Evolutionary conservation across 148 eudicot genomes (phyloP).

Genomic region (Rhododendron kiyosumense): DNA sequence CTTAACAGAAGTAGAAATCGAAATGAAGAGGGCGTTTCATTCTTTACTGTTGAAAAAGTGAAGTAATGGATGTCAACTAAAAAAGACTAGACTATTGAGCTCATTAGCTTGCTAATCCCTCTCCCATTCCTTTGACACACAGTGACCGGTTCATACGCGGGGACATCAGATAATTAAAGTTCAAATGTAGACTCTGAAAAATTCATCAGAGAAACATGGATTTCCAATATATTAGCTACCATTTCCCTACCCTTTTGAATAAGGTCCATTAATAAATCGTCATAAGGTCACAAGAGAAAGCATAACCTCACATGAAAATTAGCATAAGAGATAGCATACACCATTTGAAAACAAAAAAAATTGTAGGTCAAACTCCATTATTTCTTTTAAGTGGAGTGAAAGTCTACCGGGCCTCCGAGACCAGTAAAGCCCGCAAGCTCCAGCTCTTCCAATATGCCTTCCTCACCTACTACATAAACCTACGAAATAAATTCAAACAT

Average conservation of each 20-base stretch:
- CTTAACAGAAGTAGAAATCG: not conserved
- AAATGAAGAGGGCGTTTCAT: not conserved
- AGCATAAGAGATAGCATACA: not conserved
- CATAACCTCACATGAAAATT: not conserved
- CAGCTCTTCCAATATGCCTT: slow-evolving; percentile 86
- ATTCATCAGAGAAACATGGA: not conserved
- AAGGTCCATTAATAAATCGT: not conserved
- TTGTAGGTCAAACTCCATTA: not conserved
- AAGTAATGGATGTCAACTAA: not conserved
- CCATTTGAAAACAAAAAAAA: not conserved
- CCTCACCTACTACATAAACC: slow-evolving; percentile 90
- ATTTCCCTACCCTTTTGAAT: not conserved
- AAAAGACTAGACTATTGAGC: not conserved
- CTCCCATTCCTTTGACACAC: not conserved
- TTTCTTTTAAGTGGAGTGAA: not conserved
- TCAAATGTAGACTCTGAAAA: not conserved
- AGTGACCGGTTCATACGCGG: not conserved
- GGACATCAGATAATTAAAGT: not conserved
- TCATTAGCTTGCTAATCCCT: not conserved
- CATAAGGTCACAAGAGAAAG: not conserved
- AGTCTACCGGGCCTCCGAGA: slow-evolving; percentile 88
- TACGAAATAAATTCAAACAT: slow-evolving; percentile 14
- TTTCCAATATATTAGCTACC: not conserved
- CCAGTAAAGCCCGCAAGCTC: slow-evolving; percentile 74
- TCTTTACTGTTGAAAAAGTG: not conserved